Conservation (phyloP, 1,139 yeast species). For the Candida tunisiensis region DNA sequence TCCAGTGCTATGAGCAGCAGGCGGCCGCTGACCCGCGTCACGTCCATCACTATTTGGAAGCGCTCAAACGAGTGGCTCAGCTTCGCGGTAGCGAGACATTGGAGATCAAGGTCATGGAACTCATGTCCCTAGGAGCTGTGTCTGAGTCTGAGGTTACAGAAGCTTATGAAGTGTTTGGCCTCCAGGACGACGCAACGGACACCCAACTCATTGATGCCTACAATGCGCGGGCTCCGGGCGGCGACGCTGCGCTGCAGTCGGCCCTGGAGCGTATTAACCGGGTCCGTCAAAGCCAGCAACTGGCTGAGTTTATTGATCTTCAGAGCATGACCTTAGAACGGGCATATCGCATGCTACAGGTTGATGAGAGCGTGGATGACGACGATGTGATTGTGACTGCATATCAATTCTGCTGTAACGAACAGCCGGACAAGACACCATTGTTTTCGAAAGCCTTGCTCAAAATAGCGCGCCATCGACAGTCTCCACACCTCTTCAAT, state of each 20-base stretch:
- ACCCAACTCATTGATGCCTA: no score
- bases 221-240: no score
- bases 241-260: no score
- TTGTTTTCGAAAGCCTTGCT: no score
- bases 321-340: slow-evolving; percentile 26
- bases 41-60: slow-evolving; percentile 52
- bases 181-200: no score
- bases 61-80: slow-evolving; percentile 32
- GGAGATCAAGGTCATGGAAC: slow-evolving; percentile 34
- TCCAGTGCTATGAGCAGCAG: slow-evolving; percentile 43
- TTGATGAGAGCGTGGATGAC: slow-evolving; percentile 12
- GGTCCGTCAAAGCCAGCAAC: no score
- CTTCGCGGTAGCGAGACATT: slow-evolving; percentile 29
- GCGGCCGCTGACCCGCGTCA: slow-evolving; percentile 34
- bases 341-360: slow-evolving; percentile 46
- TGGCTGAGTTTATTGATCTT: no score
- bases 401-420: no score
- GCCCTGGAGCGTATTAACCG: no score
- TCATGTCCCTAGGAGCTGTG: slow-evolving; percentile 37
- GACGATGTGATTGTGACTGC: slow-evolving; percentile 4
- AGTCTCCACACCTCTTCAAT: no score
- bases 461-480: no score
- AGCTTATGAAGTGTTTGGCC: slow-evolving; percentile 24
- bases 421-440: no score
- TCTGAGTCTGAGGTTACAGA: slow-evolving; percentile 44